phyloP scores from a whole-genome alignment of 148 eudicot species.

The Gaultheria prostrata region DNA sequence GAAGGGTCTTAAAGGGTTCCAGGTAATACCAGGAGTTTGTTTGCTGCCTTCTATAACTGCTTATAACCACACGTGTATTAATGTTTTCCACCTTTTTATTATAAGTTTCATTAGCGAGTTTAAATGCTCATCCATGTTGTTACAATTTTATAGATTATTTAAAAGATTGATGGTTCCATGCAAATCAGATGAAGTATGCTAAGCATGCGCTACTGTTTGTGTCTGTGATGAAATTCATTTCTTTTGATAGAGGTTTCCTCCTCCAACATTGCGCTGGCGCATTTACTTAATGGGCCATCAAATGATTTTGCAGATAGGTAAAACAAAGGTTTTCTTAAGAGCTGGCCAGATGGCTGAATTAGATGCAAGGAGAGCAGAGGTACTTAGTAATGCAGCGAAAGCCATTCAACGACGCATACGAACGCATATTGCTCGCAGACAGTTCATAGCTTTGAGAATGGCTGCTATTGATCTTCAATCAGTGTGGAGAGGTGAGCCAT shows the following conservation, averaged over 20 bases:
- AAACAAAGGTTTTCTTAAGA: conserved; percentile 91
- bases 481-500: conserved; percentile 56
- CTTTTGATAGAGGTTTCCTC: neutral
- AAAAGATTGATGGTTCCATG: conserved; percentile 1
- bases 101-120: neutral
- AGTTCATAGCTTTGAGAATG: conserved; percentile 51
- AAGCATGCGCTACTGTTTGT: conserved; percentile 5
- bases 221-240: neutral
- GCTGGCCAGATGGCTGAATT: conserved; percentile 99
- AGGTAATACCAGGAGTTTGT: conserved; percentile 41
- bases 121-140: neutral
- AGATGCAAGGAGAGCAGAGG: conserved; percentile 88
- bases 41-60: conserved; percentile 9
- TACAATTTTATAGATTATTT: neutral
- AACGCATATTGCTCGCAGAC: conserved; percentile 78
- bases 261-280: neutral
- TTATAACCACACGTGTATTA: neutral
- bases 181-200: conserved; percentile 20
- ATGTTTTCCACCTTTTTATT: neutral
- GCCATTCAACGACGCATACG: conserved; percentile 70
- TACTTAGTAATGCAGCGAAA: conserved; percentile 80
- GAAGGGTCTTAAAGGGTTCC: conserved; percentile 81
- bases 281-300: conserved; percentile 6
- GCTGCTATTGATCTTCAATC: conserved; percentile 66
- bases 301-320: conserved; percentile 63